Evolutionary conservation across 1,284 basidiomycete species (phyloP), one percentile per base, ranked within the genome.

Genomic region (Heimioporus retisporus): DNA sequence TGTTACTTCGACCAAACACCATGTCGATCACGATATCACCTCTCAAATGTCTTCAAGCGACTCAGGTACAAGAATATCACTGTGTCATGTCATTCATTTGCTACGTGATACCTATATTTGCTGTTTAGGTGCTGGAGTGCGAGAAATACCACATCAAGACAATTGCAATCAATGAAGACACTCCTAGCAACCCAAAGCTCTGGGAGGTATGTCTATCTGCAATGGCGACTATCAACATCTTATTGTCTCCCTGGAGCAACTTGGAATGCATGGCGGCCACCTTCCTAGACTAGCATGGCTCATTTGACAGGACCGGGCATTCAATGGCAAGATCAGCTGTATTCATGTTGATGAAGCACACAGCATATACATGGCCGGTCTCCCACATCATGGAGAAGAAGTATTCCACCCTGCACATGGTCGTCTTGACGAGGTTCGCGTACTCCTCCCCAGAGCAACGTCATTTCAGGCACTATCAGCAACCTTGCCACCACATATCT

Each of bases 161-260:
- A 2, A 61, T 68, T 7, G 48, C 43, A 7, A 67, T 68, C 1
- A 68, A 68, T 23, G 62, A 67, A 1, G 57, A 61, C 25, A 64
- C 65, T 2, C 31, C 62, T 0, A 25, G 48, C 55, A 51, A 68
- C 6, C 2, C 2, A 7, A 2, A 1, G 1, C 64, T 68, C 10
- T 68, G 64, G 64, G 15, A 63, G 64, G 66, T 66, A 50, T 19
- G 44, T 46, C 15, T 21, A 48, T 48, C n/a, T 21, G n/a, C 19
- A 19, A 48, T 6, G 14, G 46, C 18, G 19, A 18, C 18, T 48
- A 48, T 48, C 46, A 48, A 21, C 15, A 48, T 48, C 46, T 3
- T 28, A 28, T 5, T 28, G 28, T n/a, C n/a, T n/a, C n/a, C n/a
- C n/a, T n/a, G n/a, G n/a, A n/a, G n/a, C n/a, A n/a, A n/a, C n/a